phyloP scores from a whole-genome alignment of 345 rosid species.

The Stellera chamaejasme region DNA sequence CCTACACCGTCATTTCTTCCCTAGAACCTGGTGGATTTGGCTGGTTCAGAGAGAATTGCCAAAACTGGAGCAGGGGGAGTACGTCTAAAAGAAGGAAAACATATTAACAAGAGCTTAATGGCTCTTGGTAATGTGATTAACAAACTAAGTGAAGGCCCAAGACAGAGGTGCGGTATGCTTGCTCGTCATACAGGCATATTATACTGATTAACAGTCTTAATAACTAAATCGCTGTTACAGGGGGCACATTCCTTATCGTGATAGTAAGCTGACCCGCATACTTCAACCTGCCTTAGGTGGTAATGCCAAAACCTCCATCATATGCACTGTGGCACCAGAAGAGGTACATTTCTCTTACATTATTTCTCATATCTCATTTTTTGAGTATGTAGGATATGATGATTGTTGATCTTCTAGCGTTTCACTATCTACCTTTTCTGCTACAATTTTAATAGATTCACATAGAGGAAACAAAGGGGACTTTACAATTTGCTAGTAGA shows the following conservation, averaged over 20 bases:
- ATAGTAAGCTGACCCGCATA: constrained; percentile 95
- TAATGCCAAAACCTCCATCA: constrained; percentile 92
- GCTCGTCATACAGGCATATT: no score
- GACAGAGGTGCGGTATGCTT: constrained; percentile 44
- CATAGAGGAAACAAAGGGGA: constrained; percentile 92
- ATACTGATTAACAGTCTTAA: neutral
- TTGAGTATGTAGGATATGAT: neutral
- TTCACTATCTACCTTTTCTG: constrained; percentile 7
- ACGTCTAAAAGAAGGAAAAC: constrained; percentile 85
- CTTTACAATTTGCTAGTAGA: constrained; percentile 94
- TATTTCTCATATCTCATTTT: constrained; percentile 1
- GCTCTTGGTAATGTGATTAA: constrained; percentile 93
- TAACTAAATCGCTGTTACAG: constrained; percentile 24
- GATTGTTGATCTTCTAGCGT: constrained; percentile 3
- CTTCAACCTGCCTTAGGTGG: constrained; percentile 99
- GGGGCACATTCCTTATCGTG: constrained; percentile 96
- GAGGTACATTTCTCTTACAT: constrained; percentile 41
- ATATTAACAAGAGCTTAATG: constrained; percentile 96
- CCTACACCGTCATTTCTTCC: constrained; percentile 3
- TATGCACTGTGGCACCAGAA: constrained; percentile 96
- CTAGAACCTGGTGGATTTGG: constrained; percentile 91
- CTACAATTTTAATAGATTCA: constrained; percentile 41
- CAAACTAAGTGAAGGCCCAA: constrained; percentile 76
- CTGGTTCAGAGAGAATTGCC: constrained; percentile 90
- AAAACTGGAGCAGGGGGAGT: constrained; percentile 96